These are phyloP conservation scores for Mucor circinelloides DNA, from an alignment of 371 early-diverging fungal genomes.

Conservation along the genomic window DNA sequence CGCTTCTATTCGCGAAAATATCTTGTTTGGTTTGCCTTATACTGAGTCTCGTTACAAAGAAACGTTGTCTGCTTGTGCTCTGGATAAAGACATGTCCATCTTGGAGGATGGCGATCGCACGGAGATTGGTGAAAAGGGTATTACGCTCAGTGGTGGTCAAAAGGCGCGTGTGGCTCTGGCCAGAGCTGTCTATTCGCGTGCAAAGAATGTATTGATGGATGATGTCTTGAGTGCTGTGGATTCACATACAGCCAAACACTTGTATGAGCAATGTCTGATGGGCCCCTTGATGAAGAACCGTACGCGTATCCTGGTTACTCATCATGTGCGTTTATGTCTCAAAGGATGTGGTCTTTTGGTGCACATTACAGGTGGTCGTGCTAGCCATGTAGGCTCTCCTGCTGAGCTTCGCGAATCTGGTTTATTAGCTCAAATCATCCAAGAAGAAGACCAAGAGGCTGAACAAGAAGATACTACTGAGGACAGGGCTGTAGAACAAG, in stretches of 20 bases:
- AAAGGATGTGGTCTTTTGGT: constrained; percentile 26
- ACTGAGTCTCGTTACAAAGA: constrained; percentile 49
- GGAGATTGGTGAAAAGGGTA: constrained; percentile 90
- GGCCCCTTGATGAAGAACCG: constrained; percentile 74
- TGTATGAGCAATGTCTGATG: constrained; percentile 71
- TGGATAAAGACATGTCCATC: constrained; percentile 51
- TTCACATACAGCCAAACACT: constrained; percentile 88
- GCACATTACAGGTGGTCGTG: constrained; percentile 50
- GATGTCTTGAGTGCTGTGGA: constrained; percentile 84
- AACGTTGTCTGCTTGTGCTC: constrained; percentile 66
- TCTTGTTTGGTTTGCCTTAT: constrained; percentile 54
- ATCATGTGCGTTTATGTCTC: constrained; percentile 81
- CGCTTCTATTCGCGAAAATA: constrained; percentile 72
- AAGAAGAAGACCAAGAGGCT: constrained; percentile 14
- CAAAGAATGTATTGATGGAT: constrained; percentile 77
- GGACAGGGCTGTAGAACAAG: background rate
- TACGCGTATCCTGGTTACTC: constrained; percentile 88
- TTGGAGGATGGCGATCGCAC: constrained; percentile 88
- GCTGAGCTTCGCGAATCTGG: constrained; percentile 44
- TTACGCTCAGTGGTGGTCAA: constrained; percentile 78
- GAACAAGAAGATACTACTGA: constrained; percentile 1
- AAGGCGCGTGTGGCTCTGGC: constrained; percentile 84
- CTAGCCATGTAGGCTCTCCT: constrained; percentile 46
- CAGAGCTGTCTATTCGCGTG: constrained; percentile 80
- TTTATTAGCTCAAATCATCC: constrained; percentile 9